Base-by-base conservation (phyloP, 1,139 yeast species). In the Blastobotrys persicus region DNA sequence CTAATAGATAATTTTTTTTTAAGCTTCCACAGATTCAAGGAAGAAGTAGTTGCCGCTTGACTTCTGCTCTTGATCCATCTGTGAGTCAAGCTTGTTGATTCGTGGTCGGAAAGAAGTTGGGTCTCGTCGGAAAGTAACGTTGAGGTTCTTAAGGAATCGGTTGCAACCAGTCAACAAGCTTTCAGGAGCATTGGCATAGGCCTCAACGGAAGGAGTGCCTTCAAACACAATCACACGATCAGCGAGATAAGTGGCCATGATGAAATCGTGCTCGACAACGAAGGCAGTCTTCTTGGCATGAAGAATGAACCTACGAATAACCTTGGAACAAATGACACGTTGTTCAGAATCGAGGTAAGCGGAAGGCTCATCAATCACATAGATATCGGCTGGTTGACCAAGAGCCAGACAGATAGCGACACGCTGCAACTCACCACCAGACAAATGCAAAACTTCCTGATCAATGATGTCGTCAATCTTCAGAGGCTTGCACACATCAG, bases 401-500 rank as follows among this genome's bases (percentile, higher is more conserved):
- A 94, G 78, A 6, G 98, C 84, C 68, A 92, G 79, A 38, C 89
- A 95, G 72, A 92, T 92, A 57, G 98, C 99, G 55, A 94, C 98
- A 78, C 99, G 86, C 77, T 92, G 98, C 76, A 92, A 80, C 76
- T 92, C 99, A 82, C 98, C 98, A 77, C 98, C 99, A 48, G 98
- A 91, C 71, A 92, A 77, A 61, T 89, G 88, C 76, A 88, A 96
- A 50, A 92, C 98, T 74, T 92, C 98, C 71, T 92, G 96, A 70
- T 92, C 98, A 59, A 92, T 84, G 61, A 92, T 88, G 66, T 86
- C 91, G 62, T 92, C 98, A 59, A 92, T 89, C 68, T 78, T 85
- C 69, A 92, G 79, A 50, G 98, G 98, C 74, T 92, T 92, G 63
- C 88, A 88, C 49, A 92, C 98, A 75, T 92, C 98, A 50, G 97